Conservation (phyloP, 129 eudicot species). For the Saussurea involucrata region DNA sequence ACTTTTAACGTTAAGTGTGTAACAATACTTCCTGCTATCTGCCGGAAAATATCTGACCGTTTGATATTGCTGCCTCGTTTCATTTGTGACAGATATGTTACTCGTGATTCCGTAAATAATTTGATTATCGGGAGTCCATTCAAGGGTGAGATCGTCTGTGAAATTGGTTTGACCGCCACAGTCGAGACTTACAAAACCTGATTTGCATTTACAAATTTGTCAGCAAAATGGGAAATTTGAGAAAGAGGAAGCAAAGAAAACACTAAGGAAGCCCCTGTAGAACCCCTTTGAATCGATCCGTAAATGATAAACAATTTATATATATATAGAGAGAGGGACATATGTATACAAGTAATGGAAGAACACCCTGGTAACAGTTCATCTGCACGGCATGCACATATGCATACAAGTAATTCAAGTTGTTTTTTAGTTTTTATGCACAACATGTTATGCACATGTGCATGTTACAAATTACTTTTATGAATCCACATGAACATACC, state of each 20-base stretch:
- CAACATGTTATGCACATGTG: too few relatives aligned
- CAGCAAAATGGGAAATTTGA: conserved; percentile 10
- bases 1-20: conserved; percentile 65
- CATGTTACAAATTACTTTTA: too few relatives aligned
- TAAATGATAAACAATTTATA: too few relatives aligned
- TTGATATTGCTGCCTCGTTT: conserved; percentile 60
- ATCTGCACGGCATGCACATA: too few relatives aligned
- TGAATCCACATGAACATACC: too few relatives aligned
- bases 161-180: conserved; percentile 79
- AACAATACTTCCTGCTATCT: conserved; percentile 81
- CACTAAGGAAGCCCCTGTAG: not conserved
- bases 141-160: conserved; percentile 68
- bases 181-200: conserved; percentile 83
- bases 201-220: conserved; percentile 7
- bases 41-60: conserved; percentile 79
- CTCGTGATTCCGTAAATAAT: conserved; percentile 49
- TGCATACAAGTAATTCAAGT: too few relatives aligned
- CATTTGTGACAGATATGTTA: conserved; percentile 60
- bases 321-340: too few relatives aligned
- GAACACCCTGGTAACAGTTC: too few relatives aligned
- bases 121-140: conserved; percentile 72
- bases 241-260: not conserved
- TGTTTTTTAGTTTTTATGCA: too few relatives aligned
- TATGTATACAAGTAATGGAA: too few relatives aligned
- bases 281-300: not conserved